Evolutionary conservation across 495 filamentous ascomycete genomes (phyloP).

Genomic region (Aspergillus kassunensis): DNA sequence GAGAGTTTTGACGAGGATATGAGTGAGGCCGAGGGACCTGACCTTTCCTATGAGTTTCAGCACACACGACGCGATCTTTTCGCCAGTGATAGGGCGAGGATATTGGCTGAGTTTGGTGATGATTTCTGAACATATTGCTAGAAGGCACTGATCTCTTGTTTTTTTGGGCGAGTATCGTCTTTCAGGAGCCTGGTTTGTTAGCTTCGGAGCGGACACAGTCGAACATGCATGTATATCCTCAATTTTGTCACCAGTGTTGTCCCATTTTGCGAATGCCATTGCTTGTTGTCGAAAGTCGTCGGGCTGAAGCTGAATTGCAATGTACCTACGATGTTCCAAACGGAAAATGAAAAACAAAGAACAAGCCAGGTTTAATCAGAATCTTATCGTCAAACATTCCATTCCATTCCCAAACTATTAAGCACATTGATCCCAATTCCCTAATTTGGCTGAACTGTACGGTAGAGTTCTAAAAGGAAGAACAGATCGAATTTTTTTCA

Average conservation of each 20-base stretch:
- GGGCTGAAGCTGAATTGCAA: background rate
- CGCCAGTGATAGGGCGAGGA: constrained; percentile 7
- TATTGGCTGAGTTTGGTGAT: background rate
- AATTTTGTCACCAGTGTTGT: too few species aligned
- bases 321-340: background rate
- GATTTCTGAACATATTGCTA: too few species aligned
- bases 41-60: background rate
- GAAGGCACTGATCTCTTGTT: too few species aligned
- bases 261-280: too few species aligned
- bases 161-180: too few species aligned
- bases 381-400: background rate
- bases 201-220: too few species aligned
- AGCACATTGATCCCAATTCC: background rate
- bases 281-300: too few species aligned
- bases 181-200: too few species aligned
- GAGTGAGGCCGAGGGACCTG: background rate
- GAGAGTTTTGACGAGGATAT: background rate
- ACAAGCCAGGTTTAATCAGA: background rate
- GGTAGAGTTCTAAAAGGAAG: constrained; percentile 28
- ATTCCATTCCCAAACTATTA: constrained; percentile 2
- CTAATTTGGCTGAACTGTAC: constrained; percentile 27
- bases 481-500: constrained; percentile 45
- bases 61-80: background rate
- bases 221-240: too few species aligned
- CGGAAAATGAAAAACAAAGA: background rate